Evolutionary conservation across 768 basidiomycete genomes (phyloP).

Genomic region (Nidularia sp.): DNA sequence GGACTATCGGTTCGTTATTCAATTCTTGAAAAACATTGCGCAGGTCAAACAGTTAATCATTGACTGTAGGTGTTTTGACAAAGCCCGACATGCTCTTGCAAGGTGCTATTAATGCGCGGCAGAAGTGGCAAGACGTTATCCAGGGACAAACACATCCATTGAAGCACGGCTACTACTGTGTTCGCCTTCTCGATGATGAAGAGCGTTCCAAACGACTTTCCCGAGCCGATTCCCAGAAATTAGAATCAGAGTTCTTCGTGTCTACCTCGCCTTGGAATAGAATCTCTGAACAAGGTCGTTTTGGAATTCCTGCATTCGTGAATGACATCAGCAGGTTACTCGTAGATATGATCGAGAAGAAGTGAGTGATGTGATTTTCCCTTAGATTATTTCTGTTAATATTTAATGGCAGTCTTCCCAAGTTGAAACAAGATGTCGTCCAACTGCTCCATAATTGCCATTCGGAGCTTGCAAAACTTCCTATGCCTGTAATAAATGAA

Average conservation of each 20-base stretch:
- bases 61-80: slow-evolving; percentile 54
- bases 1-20: slow-evolving; percentile 51
- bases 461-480: slow-evolving; percentile 32
- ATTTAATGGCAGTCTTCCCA: slow-evolving; percentile 37
- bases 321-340: slow-evolving; percentile 47
- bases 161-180: slow-evolving; percentile 50
- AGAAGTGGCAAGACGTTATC: slow-evolving; percentile 48
- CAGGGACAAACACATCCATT: slow-evolving; percentile 39
- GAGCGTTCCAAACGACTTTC: slow-evolving; percentile 38
- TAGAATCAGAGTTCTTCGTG: slow-evolving; percentile 42
- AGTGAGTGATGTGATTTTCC: slow-evolving; percentile 30
- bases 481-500: slow-evolving; percentile 28
- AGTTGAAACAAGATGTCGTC: slow-evolving; percentile 32
- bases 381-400: neutral
- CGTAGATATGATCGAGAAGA: slow-evolving; percentile 42
- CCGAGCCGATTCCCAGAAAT: slow-evolving; percentile 27
- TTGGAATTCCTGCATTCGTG: slow-evolving; percentile 55
- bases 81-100: slow-evolving; percentile 56
- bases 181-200: slow-evolving; percentile 32
- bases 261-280: slow-evolving; percentile 48
- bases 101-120: slow-evolving; percentile 35
- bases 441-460: slow-evolving; percentile 29
- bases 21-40: neutral
- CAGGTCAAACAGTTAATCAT: neutral
- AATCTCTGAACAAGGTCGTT: slow-evolving; percentile 38